Base-by-base conservation (phyloP, 495 filamentous ascomycete species). In the Aspergillus egyptiacus region DNA sequence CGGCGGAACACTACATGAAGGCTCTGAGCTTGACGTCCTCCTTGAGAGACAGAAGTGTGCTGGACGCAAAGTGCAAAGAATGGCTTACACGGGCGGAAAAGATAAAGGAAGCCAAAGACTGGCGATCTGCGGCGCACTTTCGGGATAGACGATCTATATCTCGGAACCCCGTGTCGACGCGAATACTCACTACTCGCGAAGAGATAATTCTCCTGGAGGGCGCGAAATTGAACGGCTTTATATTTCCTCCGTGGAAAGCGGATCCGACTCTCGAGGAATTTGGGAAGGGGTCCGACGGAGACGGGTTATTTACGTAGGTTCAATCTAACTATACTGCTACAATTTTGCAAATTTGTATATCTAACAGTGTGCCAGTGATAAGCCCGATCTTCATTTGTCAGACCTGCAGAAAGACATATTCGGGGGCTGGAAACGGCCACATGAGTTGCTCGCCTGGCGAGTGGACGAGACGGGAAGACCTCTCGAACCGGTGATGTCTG, bases 231-330 rank as follows among this genome's bases (percentile, higher is more conserved):
- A 85, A 95, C 60, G 85, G 85, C 6, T 84, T 79, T 51, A 71
- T 79, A 3, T 97, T 95, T 56, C 88, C 83, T 7, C 89, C 87
- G 4, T 98, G 93, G 93, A 71, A 76, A 13, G 63, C 64, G 10
- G 59, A 77, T 22, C 87, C 89, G 0, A 58, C 59, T 6, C 33
- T 69, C 0, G 57, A 66, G 4, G 75, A 81, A 20, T 90, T 91
- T 55, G 50, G 65, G 22, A 50, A 7, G 4, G 27, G 67, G 4
- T 53, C 40, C 17, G 53, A 62, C 20, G 69, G 62, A 28, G 59
- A 67, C 33, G 55, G 58, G 14, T 58, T 59, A 41, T 87, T 81
- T 61, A 64, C 63, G 82, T 85, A 76, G 44, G 80, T 71, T 30
- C 17, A 43, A 19, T 34, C 33, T 11, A 20, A 10, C 15, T 46